These are phyloP conservation scores for Phanerochaete sordida DNA, from an alignment of 768 basidiomycete species.

Conservation along the genomic window DNA sequence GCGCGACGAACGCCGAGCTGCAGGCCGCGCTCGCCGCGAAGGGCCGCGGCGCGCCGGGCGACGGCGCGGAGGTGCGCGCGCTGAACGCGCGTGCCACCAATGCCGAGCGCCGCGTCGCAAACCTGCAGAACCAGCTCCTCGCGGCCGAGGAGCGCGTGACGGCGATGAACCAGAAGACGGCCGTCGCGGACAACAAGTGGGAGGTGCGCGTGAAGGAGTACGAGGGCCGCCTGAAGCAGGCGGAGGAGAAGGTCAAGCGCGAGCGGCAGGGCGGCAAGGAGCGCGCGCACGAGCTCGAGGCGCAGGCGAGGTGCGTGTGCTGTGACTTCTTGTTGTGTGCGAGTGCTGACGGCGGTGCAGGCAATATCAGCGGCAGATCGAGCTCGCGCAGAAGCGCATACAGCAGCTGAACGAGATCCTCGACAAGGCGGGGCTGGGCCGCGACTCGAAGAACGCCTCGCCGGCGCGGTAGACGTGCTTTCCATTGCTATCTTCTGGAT, in stretches of 20 bases:
- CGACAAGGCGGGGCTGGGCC: slow-evolving; percentile 18
- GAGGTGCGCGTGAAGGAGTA: slow-evolving; percentile 91
- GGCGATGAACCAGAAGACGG: slow-evolving; percentile 65
- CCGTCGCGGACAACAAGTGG: slow-evolving; percentile 82
- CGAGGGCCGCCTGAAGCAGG: slow-evolving; percentile 70
- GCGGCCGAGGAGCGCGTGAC: slow-evolving; percentile 84
- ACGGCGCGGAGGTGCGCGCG: slow-evolving; percentile 66
- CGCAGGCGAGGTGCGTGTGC: slow-evolving; percentile 55
- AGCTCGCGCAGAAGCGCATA: slow-evolving; percentile 73
- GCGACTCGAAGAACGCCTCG: background rate
- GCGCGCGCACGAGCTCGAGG: slow-evolving; percentile 67
- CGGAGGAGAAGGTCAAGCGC: slow-evolving; percentile 88
- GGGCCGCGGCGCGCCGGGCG: slow-evolving; percentile 50
- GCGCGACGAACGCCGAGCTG: slow-evolving; percentile 77
- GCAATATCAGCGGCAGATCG: slow-evolving; percentile 72
- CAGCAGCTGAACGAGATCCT: slow-evolving; percentile 52
- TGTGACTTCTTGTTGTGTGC: background rate
- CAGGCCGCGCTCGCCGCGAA: slow-evolving; percentile 33
- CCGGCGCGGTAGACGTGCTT: too few relatives aligned
- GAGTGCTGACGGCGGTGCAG: slow-evolving; percentile 33
- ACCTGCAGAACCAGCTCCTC: slow-evolving; percentile 78
- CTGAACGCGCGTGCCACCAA: slow-evolving; percentile 70
- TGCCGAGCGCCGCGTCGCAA: slow-evolving; percentile 78
- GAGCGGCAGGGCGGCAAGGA: slow-evolving; percentile 95
- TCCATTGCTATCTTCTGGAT: background rate